phyloP scores from a whole-genome alignment of 2,329 filamentous ascomycete species.

The Colletotrichum echinochloae region DNA sequence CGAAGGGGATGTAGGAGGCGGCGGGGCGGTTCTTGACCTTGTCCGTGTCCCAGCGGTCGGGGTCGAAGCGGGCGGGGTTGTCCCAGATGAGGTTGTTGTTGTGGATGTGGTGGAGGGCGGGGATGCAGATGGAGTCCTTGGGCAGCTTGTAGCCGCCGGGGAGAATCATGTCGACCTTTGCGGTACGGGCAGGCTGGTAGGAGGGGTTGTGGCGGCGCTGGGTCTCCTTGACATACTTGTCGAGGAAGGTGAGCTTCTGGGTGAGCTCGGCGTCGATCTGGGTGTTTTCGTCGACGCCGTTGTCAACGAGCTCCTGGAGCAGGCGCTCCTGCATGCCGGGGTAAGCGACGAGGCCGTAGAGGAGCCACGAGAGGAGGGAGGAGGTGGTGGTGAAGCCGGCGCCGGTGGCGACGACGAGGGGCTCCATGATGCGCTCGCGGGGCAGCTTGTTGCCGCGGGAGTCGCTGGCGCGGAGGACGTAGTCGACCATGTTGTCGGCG shows the following conservation, averaged over 20 bases:
- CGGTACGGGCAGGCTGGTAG: slow-evolving; percentile 70
- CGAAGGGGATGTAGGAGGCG: slow-evolving; percentile 69
- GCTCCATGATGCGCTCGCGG: slow-evolving; percentile 51
- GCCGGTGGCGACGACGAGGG: slow-evolving; percentile 63
- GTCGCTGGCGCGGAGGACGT: slow-evolving; percentile 64
- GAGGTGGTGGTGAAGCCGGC: slow-evolving; percentile 73
- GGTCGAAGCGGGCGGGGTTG: slow-evolving; percentile 68
- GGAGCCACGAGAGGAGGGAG: slow-evolving; percentile 68
- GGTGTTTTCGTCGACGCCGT: slow-evolving; percentile 57
- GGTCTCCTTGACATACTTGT: slow-evolving; percentile 71
- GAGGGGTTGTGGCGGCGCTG: slow-evolving; percentile 71
- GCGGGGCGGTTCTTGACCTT: slow-evolving; percentile 64
- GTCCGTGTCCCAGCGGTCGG: slow-evolving; percentile 69
- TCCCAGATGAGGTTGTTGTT: slow-evolving; percentile 68
- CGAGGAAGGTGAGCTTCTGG: slow-evolving; percentile 62
- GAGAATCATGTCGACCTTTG: slow-evolving; percentile 66
- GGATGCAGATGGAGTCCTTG: slow-evolving; percentile 64
- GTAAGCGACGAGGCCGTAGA: slow-evolving; percentile 66
- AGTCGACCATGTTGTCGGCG: slow-evolving; percentile 62
- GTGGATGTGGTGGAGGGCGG: slow-evolving; percentile 63
- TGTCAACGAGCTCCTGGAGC: slow-evolving; percentile 68
- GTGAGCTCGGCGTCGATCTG: slow-evolving; percentile 61
- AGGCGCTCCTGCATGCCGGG: slow-evolving; percentile 67
- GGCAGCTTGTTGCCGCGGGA: slow-evolving; percentile 66
- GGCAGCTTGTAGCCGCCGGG: slow-evolving; percentile 70